Base-by-base conservation (phyloP, 1,284 basidiomycete genomes). In the Melampsora larici-populina region DNA sequence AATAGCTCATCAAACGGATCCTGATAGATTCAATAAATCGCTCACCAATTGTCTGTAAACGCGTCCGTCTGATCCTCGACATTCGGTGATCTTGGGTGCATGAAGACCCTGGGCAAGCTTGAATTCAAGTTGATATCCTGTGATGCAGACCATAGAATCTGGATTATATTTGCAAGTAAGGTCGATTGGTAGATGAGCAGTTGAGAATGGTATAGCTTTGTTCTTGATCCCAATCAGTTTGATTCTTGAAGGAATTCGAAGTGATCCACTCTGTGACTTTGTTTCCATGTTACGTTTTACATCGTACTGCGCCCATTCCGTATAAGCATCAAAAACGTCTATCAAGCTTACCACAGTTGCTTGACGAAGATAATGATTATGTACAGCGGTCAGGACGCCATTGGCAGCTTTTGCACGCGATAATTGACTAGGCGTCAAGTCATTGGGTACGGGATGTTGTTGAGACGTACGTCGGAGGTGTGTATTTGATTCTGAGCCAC, bases 11-110 rank as follows among this genome's bases (percentile, higher is more conserved):
- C 29, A 13, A 26, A 60, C 7, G 2, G 43, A n/a, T 55, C n/a
- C 24, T 49, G 21, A 71, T 36, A 17, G 13, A 15, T 46, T 24
- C 3, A 9, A 68, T 18, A 1, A 2, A 9, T 85, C 29, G 71
- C 89, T 83, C 80, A 95, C 94, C 83, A 98, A 84, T 83, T 98
- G 93, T 79, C 88, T 91, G 84, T 94, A 92, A 65, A 83, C 84
- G 46, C 85, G 82, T 0, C 92, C 93, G 81, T 92, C 88, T 1
- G 87, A 87, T 15, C 92, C 93, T 21, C 87, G 79, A 79, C 93
- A 97, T 1, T 83, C 84, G 75, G 86, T 89, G 80, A 96, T 90
- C 83, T 97, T 97, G 0, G 96, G 96, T 43, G 89, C 75, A 82
- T 92, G 93, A 15, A 91, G 80, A 3, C 96, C 96, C 18, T 94